Evolutionary conservation across 2,329 filamentous ascomycete genomes (phyloP).

Genomic region (Pochonia chlamydosporia): DNA sequence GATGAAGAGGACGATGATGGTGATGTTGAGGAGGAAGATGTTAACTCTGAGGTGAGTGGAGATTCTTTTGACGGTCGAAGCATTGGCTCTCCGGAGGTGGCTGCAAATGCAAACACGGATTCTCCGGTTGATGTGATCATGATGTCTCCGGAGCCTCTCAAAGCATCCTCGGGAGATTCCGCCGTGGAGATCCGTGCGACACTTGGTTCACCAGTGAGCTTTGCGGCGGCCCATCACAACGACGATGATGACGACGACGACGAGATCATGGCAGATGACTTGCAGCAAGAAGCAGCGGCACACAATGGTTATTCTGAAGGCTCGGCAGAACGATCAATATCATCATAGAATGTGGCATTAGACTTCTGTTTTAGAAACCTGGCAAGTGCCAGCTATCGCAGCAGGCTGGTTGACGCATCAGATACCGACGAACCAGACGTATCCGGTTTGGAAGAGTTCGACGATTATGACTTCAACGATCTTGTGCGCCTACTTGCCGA

Average conservation of each 20-base stretch:
- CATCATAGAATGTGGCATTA: conserved; percentile 8
- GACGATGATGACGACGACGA: conserved; percentile 7
- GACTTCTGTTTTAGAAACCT: not conserved
- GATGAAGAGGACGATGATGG: conserved; percentile 96
- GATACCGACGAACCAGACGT: conserved; percentile 2
- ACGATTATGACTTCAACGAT: conserved; percentile 22
- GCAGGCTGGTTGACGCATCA: conserved; percentile 1
- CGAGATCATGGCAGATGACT: conserved; percentile 6
- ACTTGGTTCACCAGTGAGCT: conserved; percentile 7
- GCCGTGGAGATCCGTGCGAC: conserved; percentile 10
- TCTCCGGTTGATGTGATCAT: conserved; percentile 24
- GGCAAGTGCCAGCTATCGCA: conserved; percentile 12
- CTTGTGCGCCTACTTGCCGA: conserved; percentile 18
- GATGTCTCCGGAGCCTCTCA: conserved; percentile 23
- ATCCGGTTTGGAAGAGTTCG: conserved; percentile 22
- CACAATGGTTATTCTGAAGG: not conserved
- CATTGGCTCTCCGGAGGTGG: conserved; percentile 20
- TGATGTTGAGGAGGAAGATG: conserved; percentile 75
- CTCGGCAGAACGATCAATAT: not conserved
- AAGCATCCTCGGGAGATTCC: conserved; percentile 16
- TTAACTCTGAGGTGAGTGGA: conserved; percentile 58
- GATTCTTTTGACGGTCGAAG: conserved; percentile 28
- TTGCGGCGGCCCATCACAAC: conserved; percentile 4
- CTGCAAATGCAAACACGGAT: conserved; percentile 18
- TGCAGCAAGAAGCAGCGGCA: not conserved